phyloP scores from a whole-genome alignment of 106 monocot species.

The Dioscorea dumetorum region DNA sequence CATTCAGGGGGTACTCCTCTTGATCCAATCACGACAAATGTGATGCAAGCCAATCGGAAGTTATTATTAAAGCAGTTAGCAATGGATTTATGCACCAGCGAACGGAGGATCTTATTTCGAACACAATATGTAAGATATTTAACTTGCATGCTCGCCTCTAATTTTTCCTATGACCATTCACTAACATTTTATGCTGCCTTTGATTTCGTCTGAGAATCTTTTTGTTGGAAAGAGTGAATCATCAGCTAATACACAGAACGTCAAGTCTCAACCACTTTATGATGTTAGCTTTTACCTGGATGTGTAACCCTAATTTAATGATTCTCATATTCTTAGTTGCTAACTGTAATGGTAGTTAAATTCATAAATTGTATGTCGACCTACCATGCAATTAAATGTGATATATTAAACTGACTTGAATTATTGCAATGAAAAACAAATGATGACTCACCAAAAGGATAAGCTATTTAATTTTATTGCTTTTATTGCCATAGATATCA shows the following conservation, averaged over 20 bases:
- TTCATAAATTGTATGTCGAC: too few species aligned
- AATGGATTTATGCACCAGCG: slow-evolving; percentile 65
- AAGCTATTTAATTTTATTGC: too few species aligned
- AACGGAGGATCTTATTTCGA: slow-evolving; percentile 82
- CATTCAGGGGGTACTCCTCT: slow-evolving; percentile 37
- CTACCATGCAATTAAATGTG: too few species aligned
- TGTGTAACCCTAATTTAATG: background rate
- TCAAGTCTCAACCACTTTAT: background rate
- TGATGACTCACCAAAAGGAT: too few species aligned
- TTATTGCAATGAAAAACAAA: too few species aligned
- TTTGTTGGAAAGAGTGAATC: background rate
- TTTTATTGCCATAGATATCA: too few species aligned
- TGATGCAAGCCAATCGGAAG: slow-evolving; percentile 66
- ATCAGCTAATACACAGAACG: background rate
- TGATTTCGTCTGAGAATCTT: background rate
- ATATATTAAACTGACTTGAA: too few species aligned
- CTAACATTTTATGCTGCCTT: background rate
- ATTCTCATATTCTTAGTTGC: background rate
- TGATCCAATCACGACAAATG: slow-evolving; percentile 33
- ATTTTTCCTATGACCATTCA: background rate
- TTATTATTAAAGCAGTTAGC: slow-evolving; percentile 71
- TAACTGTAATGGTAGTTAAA: too few species aligned
- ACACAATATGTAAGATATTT: slow-evolving; percentile 88
- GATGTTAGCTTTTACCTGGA: background rate
- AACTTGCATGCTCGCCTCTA: too few species aligned